A percentile compares a stretch with the other conserved stretches of the same genome.
phyloP scores from a whole-genome alignment of 257 asterid genomes.

The Capsicum rhomboideum region DNA sequence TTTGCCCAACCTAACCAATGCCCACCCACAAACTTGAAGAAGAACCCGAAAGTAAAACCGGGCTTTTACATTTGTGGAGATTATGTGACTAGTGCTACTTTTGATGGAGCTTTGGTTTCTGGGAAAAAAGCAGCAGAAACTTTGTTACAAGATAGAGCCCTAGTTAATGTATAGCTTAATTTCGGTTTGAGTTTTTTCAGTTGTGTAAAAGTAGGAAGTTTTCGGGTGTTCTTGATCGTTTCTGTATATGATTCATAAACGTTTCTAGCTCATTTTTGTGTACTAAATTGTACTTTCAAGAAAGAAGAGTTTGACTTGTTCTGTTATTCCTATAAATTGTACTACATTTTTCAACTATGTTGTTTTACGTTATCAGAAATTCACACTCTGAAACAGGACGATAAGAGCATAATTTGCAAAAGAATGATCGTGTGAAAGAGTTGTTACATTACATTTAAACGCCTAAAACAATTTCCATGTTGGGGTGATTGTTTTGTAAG shows the following conservation, averaged over 20 bases:
- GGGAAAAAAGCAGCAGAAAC: constrained; percentile 92
- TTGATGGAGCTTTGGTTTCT: constrained; percentile 88
- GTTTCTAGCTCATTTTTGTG: neutral
- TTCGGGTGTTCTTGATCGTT: neutral
- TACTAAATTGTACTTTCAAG: neutral
- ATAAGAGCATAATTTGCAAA: no score
- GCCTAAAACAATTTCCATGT: no score
- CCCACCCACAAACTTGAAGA: constrained; percentile 73
- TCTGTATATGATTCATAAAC: neutral
- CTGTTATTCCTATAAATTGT: neutral
- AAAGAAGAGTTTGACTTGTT: neutral
- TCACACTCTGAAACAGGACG: no score
- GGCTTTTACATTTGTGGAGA: constrained; percentile 91
- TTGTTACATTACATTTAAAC: no score
- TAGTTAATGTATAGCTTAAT: constrained; percentile 21
- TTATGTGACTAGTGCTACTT: constrained; percentile 78
- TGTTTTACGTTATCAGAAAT: neutral
- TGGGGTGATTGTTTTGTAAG: no score
- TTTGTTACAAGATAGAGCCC: constrained; percentile 50
- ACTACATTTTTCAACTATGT: neutral
- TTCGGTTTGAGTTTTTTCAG: neutral
- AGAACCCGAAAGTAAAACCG: constrained; percentile 44
- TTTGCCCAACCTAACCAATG: constrained; percentile 90
- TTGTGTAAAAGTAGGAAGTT: neutral
- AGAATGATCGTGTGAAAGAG: no score